Evolutionary conservation across 139 green algal genomes (phyloP).

Genomic region (Auxenochlorella pyrenoidosa): DNA sequence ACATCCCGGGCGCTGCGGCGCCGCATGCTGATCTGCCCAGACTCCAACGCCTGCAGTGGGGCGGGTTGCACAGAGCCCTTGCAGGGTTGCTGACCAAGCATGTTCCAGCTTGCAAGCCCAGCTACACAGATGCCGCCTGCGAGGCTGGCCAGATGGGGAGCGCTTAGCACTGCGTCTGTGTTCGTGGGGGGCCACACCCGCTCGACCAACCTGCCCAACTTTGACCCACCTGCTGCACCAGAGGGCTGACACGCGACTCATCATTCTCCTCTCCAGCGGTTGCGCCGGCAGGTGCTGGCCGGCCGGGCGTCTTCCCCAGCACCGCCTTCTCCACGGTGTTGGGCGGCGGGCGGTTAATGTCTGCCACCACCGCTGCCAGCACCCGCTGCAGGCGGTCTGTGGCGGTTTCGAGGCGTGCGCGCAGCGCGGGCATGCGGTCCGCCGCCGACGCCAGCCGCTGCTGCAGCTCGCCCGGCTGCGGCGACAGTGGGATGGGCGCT

Average conservation of each 20-base stretch:
- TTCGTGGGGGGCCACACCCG: background rate
- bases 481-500: slow-evolving; percentile 7
- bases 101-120: no score
- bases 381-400: slow-evolving; percentile 33
- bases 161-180: no score
- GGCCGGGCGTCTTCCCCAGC: slow-evolving; percentile 41
- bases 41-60: slow-evolving; percentile 18
- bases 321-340: slow-evolving; percentile 44
- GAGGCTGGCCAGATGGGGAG: no score
- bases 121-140: no score
- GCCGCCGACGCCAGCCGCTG: slow-evolving; percentile 33
- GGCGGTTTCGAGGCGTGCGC: slow-evolving; percentile 41
- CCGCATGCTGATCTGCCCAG: slow-evolving; percentile 27
- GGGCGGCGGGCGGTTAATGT: slow-evolving; percentile 33
- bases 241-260: slow-evolving; percentile 8
- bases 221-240: slow-evolving; percentile 8
- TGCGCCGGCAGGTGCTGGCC: background rate
- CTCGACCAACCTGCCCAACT: background rate
- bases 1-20: slow-evolving; percentile 8
- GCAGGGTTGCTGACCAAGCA: no score
- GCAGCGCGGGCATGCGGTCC: slow-evolving; percentile 33
- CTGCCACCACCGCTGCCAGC: background rate
- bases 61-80: no score
- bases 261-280: background rate
- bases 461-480: slow-evolving; percentile 38